Evolutionary conservation across 306 rosid species (phyloP), one percentile per base, ranked within the genome.

Genomic region (Fragaria vesca): DNA sequence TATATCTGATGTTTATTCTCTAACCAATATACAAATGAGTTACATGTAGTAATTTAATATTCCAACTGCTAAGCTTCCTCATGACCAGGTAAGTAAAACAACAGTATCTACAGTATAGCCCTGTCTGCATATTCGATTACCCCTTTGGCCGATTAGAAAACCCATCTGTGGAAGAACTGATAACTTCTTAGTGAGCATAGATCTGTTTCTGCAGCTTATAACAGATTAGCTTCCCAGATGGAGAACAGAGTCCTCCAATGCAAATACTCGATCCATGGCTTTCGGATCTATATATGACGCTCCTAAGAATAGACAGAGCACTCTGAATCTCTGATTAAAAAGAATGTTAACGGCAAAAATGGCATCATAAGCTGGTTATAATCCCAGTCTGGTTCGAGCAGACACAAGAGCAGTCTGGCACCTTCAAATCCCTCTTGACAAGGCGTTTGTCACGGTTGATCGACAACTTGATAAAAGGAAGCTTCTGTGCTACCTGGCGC

Each of bases 401-500:
- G 66, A 92, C 28, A 82, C 97, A 94, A 70, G 92, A 88, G 88
- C 97, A 91, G 54, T 82, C 89, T 8, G 83, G 57, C 71, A 46
- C 84, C 18, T 55, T 80, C 47, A 48, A 40, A 67, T 88, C 92
- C 81, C 84, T 88, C 76, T 73, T 79, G 72, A 93, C 81, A 30
- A 91, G 78, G 82, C 99, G 83, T 77, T 85, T 88, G 51, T 90
- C 91, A 2, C 99, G 96, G 83, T 91, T 95, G 71, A 88, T 86
- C 91, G 88, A 89, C 87, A 93, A 72, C 73, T 90, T 93, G 75
- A 95, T 88, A 70, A 90, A 68, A 16, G 97, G 96, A 42, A 93
- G 84, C 89, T 95, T 95, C 73, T 73, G 93, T 2, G 94, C 83
- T 43, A 93, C 84, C 77, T 95, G 99, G 76, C 89, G 96, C 99